Percentiles rank a stretch among this genome's conserved stretches.
phyloP scores from a whole-genome alignment of 2,329 filamentous ascomycete genomes.

The Fusarium napiforme region DNA sequence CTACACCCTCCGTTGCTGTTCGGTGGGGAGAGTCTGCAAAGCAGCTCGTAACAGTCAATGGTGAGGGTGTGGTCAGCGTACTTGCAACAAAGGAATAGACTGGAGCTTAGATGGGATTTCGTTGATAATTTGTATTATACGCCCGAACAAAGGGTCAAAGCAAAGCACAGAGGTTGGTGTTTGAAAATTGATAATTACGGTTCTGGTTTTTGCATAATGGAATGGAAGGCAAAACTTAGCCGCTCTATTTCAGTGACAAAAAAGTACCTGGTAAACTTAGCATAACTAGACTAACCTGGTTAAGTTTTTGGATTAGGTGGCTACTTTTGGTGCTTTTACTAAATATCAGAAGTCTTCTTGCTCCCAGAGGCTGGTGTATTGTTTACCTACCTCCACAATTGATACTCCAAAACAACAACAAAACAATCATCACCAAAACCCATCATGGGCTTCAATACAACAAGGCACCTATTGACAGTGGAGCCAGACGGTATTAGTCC shows the following conservation, averaged over 20 bases:
- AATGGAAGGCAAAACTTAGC: not conserved
- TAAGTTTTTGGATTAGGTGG: not conserved
- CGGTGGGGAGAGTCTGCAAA: conserved; percentile 82
- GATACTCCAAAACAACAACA: conserved; percentile 11
- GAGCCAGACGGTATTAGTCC: conserved; percentile 1
- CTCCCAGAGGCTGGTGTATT: not conserved
- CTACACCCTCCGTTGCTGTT: conserved; percentile 76
- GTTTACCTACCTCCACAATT: not conserved
- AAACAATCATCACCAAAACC: not conserved
- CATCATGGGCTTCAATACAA: not conserved
- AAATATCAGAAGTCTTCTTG: not conserved
- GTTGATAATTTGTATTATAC: conserved; percentile 37
- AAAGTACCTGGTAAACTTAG: not conserved
- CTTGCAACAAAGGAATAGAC: conserved; percentile 65
- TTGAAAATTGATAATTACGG: conserved; percentile 41
- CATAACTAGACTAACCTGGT: not conserved
- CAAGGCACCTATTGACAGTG: conserved; percentile 1
- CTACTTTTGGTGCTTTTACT: not conserved
- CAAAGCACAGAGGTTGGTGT: conserved; percentile 34
- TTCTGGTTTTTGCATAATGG: conserved; percentile 13
- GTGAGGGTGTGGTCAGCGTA: conserved; percentile 79
- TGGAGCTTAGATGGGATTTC: conserved; percentile 16
- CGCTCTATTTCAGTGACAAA: not conserved
- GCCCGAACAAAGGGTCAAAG: conserved; percentile 24
- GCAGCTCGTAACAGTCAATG: conserved; percentile 78